Evolutionary conservation across 1,284 basidiomycete genomes (phyloP), one percentile per base, ranked within the genome.

Genomic region (Cutaneotrichosporon sp.): DNA sequence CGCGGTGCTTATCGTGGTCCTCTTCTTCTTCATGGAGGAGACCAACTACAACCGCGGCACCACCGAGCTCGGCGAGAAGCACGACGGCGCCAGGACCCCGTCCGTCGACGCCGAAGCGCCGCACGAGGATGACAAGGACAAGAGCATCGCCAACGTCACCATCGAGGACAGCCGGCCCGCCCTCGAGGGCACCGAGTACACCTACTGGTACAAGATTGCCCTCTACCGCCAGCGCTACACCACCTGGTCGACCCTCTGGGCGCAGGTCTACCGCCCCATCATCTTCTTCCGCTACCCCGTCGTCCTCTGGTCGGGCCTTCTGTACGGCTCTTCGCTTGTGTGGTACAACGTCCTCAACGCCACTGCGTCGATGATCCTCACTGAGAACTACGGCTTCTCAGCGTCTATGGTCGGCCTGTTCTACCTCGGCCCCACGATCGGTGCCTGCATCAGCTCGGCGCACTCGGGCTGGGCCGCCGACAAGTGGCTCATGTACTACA

Each of bases 271-370:
- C 55, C 55, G 68, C 20, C 68, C 66, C 2, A n/a, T 69, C 51
- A 46, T 68, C 8, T 36, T 65, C 22, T 45, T 65, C 29, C 63
- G 63, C 38, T 66, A 65, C 54, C 67, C 67, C 4, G 64, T 67
- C 38, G 51, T 71, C 14, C 25, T 67, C 20, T 69, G 67, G 67
- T 53, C 59, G 14, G 67, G 67, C 3, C 29, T 71, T 16, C 50
- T 64, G 2, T 68, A 71, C 60, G 69, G 69, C n/a, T 51, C 57
- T 9, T 49, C 62, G 5, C 59, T 71, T 10, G 47, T 68, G 27
- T 71, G 67, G 68, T 69, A 62, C 62, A 69, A 69, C 46, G 67
- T 68, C 1, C 59, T 70, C 47, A 70, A 69, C 59, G 67, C 65
- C 3, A 70, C 69, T 2, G 62, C 64, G 3, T 56, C 58, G 13